These are phyloP conservation scores for Acorus gramineus DNA, from an alignment of 106 monocot genomes.

Conservation along the genomic window DNA sequence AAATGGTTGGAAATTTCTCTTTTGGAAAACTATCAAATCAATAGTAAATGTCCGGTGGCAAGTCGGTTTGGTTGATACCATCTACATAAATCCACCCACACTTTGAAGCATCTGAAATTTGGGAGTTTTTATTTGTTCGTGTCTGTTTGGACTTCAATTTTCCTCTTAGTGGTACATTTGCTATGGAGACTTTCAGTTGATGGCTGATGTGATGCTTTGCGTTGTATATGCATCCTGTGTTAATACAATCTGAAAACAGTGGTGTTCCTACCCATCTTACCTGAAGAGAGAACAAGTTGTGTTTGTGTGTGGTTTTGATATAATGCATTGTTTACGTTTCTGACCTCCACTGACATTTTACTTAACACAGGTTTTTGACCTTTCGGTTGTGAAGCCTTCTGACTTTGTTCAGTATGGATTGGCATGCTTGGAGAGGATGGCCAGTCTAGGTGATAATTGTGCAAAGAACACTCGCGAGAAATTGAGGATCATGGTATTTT, in stretches of 20 bases:
- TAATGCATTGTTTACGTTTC: background rate
- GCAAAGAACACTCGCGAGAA: conserved; percentile 48
- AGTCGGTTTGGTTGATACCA: background rate
- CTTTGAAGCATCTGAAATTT: no score
- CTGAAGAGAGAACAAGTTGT: no score
- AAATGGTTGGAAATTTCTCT: no score
- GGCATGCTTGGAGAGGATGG: conserved; percentile 56
- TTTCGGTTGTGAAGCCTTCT: conserved; percentile 58
- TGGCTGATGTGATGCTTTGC: no score
- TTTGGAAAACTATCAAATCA: no score
- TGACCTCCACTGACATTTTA: background rate
- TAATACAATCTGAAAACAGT: no score
- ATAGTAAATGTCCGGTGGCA: background rate
- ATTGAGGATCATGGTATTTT: conserved; percentile 63
- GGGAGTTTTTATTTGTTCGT: background rate
- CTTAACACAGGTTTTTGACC: conserved; percentile 63
- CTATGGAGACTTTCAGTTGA: no score
- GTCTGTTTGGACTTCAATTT: background rate
- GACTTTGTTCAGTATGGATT: conserved; percentile 64
- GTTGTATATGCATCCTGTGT: no score
- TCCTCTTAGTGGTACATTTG: no score
- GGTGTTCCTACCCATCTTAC: no score
- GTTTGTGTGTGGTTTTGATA: background rate
- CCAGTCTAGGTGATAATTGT: conserved; percentile 40
- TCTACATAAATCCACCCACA: no score